Evolutionary conservation across 139 green algal species (phyloP).

Genomic region (Chlamydomonas schloesseri): DNA sequence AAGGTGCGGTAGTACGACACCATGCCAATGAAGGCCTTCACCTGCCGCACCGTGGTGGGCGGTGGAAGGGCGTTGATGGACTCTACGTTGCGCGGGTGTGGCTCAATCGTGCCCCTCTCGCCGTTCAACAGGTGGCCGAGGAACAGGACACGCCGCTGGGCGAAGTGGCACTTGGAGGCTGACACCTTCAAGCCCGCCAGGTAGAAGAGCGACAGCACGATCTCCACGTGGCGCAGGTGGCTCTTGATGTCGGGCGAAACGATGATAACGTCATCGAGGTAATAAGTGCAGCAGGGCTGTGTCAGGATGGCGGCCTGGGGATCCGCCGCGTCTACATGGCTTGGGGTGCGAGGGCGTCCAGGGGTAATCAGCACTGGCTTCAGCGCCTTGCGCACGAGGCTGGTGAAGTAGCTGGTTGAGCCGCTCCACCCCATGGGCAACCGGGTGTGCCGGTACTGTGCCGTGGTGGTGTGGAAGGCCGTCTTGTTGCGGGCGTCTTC

Average conservation of each 20-base stretch:
- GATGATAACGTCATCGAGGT: background rate
- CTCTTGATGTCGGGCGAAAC: background rate
- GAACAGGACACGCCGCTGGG: background rate
- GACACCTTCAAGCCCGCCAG: background rate
- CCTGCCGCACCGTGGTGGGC: background rate
- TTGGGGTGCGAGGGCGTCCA: too few relatives aligned
- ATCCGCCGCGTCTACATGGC: too few relatives aligned
- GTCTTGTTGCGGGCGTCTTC: background rate
- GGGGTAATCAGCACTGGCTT: background rate
- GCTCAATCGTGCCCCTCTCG: background rate
- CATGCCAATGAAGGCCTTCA: background rate
- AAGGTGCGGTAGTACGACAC: background rate
- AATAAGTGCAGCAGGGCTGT: background rate
- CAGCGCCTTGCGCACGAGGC: background rate
- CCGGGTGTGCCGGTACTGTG: background rate
- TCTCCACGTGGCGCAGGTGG: background rate
- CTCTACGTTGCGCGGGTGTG: background rate
- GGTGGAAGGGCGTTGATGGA: background rate
- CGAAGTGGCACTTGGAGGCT: background rate
- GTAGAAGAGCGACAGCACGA: background rate
- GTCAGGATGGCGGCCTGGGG: background rate
- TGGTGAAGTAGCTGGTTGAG: background rate
- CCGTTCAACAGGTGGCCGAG: background rate
- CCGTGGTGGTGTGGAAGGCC: background rate
- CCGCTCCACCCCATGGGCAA: background rate